Evolutionary conservation across 345 rosid genomes (phyloP), one percentile per base, ranked within the genome.

Genomic region (Lepidium africanum): DNA sequence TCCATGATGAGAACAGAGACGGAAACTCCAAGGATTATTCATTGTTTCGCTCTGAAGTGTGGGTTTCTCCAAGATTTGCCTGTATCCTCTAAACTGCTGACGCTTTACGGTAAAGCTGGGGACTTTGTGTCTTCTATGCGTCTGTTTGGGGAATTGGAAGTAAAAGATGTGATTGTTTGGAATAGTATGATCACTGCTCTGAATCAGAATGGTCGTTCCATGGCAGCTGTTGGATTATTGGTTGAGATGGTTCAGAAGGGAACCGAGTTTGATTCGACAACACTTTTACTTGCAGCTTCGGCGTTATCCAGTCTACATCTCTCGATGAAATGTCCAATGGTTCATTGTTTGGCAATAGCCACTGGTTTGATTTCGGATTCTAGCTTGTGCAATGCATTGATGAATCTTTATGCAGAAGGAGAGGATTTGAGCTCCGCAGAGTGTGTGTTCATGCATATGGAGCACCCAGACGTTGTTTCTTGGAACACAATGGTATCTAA

Each of bases 401-500:
- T 86, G 13, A 83, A 81, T 63, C 81, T 82, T 81, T 84, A 84
- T 63, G 86, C 89, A 33, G 78, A 88, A 81, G 79, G 82, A 1
- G 67, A 82, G 3, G 85, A 82, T 63, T 70, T 84, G 66, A 53
- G 69, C 62, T 81, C 86, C 1, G 77, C 84, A 1, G 83, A 80
- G 73, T 23, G 63, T 45, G 54, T 76, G 55, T 83, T 84, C 36
- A 15, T 33, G 10, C 69, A 69, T 63, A 77, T 81, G 83, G 77
- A 55, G 19, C 41, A 15, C 19, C 73, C 80, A 76, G 91, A 84
- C 37, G 39, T 69, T 55, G 73, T 88, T 50, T 74, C 91, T 70
- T 88, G 91, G 95, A 88, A 88, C 74, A 77, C 91, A 5, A 57
- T 84, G 16, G 14, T 81, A 71, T 81, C 79, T 13, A 84, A 82